A percentile compares a stretch with the other conserved stretches of the same genome.
These are phyloP conservation scores for Aquilaria malaccensis DNA, from an alignment of 345 rosid genomes.

Conservation along the genomic window DNA sequence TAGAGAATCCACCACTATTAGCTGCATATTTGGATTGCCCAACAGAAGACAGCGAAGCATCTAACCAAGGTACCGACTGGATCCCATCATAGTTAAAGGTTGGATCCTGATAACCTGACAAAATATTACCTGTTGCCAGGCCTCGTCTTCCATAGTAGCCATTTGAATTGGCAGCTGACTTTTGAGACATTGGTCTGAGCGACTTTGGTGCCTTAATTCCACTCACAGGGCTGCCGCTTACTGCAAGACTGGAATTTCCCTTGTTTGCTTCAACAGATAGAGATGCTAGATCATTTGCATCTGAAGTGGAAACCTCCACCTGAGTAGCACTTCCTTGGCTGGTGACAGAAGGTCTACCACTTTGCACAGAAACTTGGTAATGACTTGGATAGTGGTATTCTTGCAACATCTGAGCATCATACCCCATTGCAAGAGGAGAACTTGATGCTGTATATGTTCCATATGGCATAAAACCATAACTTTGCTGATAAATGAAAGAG, in stretches of 20 bases:
- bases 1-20: constrained; percentile 21
- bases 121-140: constrained; percentile 22
- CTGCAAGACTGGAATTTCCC: constrained; percentile 20
- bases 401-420: constrained; percentile 35
- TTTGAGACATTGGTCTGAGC: constrained; percentile 35
- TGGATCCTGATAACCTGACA: constrained; percentile 39
- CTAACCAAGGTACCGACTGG: constrained; percentile 31
- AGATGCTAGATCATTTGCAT: constrained; percentile 21
- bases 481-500: constrained; percentile 32
- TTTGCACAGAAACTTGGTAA: constrained; percentile 22
- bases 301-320: constrained; percentile 17
- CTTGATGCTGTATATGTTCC: constrained; percentile 34
- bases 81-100: constrained; percentile 39
- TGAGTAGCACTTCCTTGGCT: constrained; percentile 16
- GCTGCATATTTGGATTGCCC: constrained; percentile 22
- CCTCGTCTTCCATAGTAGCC: constrained; percentile 32
- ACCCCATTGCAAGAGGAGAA: constrained; percentile 22
- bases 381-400: constrained; percentile 48
- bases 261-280: constrained; percentile 24
- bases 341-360: constrained; percentile 9
- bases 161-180: constrained; percentile 29
- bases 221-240: constrained; percentile 24
- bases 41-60: constrained; percentile 21
- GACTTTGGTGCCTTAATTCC: constrained; percentile 30
- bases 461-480: constrained; percentile 36